Percentiles rank a stretch among this genome's conserved stretches.
Conservation (phyloP, 2,329 filamentous ascomycete species). For the Myriosclerotinia scirpicola region DNA sequence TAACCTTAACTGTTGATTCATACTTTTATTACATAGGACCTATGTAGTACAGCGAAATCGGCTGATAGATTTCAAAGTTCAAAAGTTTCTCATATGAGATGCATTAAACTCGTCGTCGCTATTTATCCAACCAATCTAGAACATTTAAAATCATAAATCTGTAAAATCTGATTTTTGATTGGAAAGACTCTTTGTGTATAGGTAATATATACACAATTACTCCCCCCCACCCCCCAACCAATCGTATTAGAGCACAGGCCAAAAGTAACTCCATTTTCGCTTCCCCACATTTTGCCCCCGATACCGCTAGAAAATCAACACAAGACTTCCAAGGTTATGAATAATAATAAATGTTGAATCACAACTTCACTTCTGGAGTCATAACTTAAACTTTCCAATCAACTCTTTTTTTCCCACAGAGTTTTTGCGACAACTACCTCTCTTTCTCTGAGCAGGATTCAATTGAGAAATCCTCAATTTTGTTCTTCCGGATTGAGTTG, state of each 20-base stretch:
- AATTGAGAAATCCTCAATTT: slow-evolving; percentile 20
- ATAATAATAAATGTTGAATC: slow-evolving; percentile 14
- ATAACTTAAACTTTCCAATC: slow-evolving; percentile 7
- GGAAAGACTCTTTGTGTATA: neutral
- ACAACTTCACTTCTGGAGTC: neutral
- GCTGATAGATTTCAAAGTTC: neutral
- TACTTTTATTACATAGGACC: too few relatives aligned
- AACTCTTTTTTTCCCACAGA: neutral
- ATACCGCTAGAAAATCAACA: slow-evolving; percentile 23
- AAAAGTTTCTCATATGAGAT: neutral
- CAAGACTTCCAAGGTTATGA: neutral
- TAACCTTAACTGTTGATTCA: too few relatives aligned
- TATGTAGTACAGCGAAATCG: neutral
- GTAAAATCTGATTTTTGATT: slow-evolving; percentile 2
- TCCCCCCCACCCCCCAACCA: slow-evolving; percentile 6
- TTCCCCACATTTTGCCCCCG: slow-evolving; percentile 26
- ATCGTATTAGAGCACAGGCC: neutral
- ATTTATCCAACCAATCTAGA: slow-evolving; percentile 3
- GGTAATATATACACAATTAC: neutral
- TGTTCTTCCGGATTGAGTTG: slow-evolving; percentile 16
- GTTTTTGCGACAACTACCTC: slow-evolving; percentile 1
- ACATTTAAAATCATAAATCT: neutral
- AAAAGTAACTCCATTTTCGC: neutral
- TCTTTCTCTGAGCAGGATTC: slow-evolving; percentile 10
- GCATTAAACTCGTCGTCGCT: neutral